Conservation (phyloP, 129 eudicot genomes). For the Flaveria bidentis region DNA sequence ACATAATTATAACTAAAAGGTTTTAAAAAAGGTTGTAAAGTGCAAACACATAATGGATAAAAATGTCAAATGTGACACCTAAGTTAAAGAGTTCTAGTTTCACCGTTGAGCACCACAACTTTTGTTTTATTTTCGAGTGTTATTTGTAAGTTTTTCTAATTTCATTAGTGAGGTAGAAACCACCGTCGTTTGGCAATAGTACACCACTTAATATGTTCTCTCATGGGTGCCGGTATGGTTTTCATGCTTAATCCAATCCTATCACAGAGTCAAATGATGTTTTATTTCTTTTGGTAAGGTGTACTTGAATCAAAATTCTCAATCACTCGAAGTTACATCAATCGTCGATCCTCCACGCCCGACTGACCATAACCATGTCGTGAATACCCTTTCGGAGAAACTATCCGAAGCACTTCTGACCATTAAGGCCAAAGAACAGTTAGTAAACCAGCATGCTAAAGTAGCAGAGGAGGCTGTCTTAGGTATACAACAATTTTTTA, state of each 20-base stretch:
- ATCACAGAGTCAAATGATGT: neutral
- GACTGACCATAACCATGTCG: conserved; percentile 29
- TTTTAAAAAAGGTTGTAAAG: neutral
- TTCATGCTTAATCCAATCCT: neutral
- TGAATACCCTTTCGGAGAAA: conserved; percentile 33
- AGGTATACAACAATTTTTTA: conserved; percentile 22
- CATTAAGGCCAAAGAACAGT: conserved; percentile 40
- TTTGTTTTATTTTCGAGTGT: neutral
- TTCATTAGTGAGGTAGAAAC: too few relatives aligned
- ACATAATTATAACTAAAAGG: neutral
- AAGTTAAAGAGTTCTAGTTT: neutral
- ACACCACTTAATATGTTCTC: too few relatives aligned
- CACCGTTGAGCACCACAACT: neutral
- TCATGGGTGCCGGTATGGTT: too few relatives aligned
- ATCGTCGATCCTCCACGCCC: conserved; percentile 14
- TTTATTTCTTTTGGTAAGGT: conserved; percentile 21
- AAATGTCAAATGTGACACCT: too few relatives aligned
- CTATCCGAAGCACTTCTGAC: conserved; percentile 34
- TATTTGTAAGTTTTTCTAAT: too few relatives aligned
- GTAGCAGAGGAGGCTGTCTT: conserved; percentile 51
- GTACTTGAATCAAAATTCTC: conserved; percentile 26
- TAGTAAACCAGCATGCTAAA: conserved; percentile 42
- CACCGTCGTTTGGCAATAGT: too few relatives aligned
- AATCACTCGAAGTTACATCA: conserved; percentile 21
- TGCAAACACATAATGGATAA: too few relatives aligned